phyloP scores from a whole-genome alignment of 805 yeast genomes.

The Candida easanensis region DNA sequence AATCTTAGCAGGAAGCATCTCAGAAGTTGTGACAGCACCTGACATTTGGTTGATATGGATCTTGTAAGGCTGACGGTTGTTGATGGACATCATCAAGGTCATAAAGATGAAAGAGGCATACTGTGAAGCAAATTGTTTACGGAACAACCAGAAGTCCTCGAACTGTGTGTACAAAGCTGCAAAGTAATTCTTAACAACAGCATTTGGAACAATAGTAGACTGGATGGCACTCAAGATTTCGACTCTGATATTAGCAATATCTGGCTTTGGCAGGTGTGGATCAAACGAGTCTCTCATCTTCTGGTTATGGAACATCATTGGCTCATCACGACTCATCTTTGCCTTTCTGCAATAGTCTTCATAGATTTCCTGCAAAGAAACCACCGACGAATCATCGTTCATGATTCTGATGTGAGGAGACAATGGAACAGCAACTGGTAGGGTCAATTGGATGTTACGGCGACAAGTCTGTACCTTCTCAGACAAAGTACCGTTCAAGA shows the following conservation, averaged over 20 bases:
- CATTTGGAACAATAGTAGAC: constrained; percentile 78
- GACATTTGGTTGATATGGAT: constrained; percentile 76
- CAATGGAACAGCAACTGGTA: constrained; percentile 90
- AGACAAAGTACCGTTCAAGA: constrained; percentile 76
- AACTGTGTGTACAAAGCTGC: constrained; percentile 65
- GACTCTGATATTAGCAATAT: constrained; percentile 79
- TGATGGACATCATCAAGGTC: constrained; percentile 92
- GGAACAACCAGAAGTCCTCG: constrained; percentile 96
- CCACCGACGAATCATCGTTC: constrained; percentile 74
- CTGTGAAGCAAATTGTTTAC: constrained; percentile 91
- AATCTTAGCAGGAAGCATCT: constrained; percentile 88
- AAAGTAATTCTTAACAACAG: constrained; percentile 78
- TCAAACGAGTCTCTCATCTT: constrained; percentile 91
- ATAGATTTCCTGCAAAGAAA: constrained; percentile 76
- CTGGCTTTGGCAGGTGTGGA: constrained; percentile 91
- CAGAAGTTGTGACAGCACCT: constrained; percentile 91
- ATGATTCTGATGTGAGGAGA: constrained; percentile 92
- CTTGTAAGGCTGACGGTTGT: constrained; percentile 91
- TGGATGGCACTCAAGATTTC: constrained; percentile 92
- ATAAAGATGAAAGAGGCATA: constrained; percentile 91
- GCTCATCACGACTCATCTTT: constrained; percentile 81
- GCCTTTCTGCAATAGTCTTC: constrained; percentile 79
- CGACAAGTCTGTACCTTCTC: constrained; percentile 86
- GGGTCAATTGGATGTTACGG: constrained; percentile 77
- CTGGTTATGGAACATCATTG: constrained; percentile 80